Evolutionary conservation across 2,329 filamentous ascomycete genomes (phyloP).

Genomic region (Karstenula rhodostoma): DNA sequence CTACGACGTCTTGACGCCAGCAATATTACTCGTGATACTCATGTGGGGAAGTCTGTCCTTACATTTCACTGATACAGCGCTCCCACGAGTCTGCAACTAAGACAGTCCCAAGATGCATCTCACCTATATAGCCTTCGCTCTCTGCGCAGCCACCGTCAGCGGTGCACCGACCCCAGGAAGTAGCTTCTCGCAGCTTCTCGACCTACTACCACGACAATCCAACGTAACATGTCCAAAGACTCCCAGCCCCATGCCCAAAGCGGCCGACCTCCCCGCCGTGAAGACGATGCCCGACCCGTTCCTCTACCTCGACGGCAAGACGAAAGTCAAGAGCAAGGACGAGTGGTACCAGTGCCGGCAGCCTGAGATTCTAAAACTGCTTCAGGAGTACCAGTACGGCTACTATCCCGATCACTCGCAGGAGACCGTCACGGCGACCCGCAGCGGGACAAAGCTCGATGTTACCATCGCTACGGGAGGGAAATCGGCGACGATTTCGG

Average conservation of each 20-base stretch:
- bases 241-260: slow-evolving; percentile 39
- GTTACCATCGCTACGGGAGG: slow-evolving; percentile 55
- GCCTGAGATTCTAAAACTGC: slow-evolving; percentile 59
- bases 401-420: slow-evolving; percentile 60
- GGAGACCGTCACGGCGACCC: slow-evolving; percentile 58
- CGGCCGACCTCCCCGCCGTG: slow-evolving; percentile 28
- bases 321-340: slow-evolving; percentile 54
- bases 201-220: slow-evolving; percentile 27
- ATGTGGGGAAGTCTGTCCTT: slow-evolving; percentile 7
- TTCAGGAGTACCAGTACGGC: slow-evolving; percentile 62
- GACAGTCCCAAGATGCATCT: slow-evolving; percentile 22
- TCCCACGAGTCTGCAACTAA: neutral
- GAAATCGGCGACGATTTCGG: slow-evolving; percentile 56
- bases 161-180: slow-evolving; percentile 19
- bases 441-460: slow-evolving; percentile 55
- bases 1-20: slow-evolving; percentile 10
- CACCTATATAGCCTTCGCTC: slow-evolving; percentile 17
- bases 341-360: slow-evolving; percentile 61
- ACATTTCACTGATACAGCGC: neutral
- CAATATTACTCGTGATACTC: neutral
- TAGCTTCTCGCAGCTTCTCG: slow-evolving; percentile 15
- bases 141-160: slow-evolving; percentile 13
- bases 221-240: slow-evolving; percentile 38
- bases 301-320: slow-evolving; percentile 54
- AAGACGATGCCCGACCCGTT: slow-evolving; percentile 56